Evolutionary conservation across 805 yeast species (phyloP).

Genomic region (Millerozyma miso): DNA sequence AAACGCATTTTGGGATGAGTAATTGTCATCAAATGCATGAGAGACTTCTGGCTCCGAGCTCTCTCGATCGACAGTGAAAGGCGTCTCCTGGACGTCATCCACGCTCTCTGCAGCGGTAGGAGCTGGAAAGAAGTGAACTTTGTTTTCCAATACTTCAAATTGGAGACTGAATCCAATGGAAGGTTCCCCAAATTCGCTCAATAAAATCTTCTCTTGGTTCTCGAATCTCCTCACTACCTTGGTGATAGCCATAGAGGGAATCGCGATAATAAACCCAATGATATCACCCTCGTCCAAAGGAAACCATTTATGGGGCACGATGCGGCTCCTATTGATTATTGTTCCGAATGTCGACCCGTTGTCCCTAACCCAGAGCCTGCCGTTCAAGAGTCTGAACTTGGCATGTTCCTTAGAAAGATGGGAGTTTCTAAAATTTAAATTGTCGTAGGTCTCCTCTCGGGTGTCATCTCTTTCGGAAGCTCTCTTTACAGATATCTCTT

Average conservation of each 20-base stretch:
- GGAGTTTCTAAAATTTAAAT: conserved; percentile 28
- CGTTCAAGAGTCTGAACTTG: conserved; percentile 13
- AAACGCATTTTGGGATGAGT: conserved; percentile 4
- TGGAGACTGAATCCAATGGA: conserved; percentile 13
- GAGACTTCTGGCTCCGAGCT: background rate
- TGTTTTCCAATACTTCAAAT: conserved; percentile 7
- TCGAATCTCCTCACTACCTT: conserved; percentile 7
- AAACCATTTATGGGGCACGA: conserved; percentile 17
- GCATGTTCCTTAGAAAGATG: conserved; percentile 41
- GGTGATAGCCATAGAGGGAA: conserved; percentile 22
- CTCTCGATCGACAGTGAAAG: background rate
- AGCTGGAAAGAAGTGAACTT: background rate
- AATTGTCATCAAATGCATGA: background rate
- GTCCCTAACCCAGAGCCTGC: conserved; percentile 24
- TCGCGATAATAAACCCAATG: conserved; percentile 32
- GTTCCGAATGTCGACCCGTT: conserved; percentile 38
- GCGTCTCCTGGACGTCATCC: background rate
- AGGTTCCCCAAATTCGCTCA: conserved; percentile 18
- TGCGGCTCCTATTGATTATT: conserved; percentile 21
- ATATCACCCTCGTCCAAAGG: conserved; percentile 20
- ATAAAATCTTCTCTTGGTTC: conserved; percentile 13
- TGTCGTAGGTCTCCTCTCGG: conserved; percentile 22
- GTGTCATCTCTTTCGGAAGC: conserved; percentile 27
- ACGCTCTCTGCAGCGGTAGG: background rate
- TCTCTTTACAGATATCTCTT: conserved; percentile 18